These are phyloP conservation scores for Hypoxylon sp. DNA, from an alignment of 2,329 filamentous ascomycete genomes.

Conservation along the genomic window DNA sequence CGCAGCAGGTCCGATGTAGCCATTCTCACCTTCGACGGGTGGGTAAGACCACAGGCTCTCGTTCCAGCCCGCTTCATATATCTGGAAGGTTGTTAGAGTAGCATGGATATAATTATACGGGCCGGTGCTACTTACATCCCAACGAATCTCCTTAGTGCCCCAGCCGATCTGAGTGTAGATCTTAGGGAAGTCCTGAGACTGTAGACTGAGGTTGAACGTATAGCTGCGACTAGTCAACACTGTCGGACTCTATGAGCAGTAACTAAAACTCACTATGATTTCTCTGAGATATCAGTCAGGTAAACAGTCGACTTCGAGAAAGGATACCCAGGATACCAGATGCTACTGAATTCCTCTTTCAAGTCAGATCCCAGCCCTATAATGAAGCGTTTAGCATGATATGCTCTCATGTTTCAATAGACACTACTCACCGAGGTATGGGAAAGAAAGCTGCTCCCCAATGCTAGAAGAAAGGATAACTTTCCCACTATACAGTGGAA, in stretches of 20 bases:
- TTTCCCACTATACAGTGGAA: constrained; percentile 57
- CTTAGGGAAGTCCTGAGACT: constrained; percentile 52
- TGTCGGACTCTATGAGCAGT: constrained; percentile 17
- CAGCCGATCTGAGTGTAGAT: constrained; percentile 48
- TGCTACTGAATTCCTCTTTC: constrained; percentile 42
- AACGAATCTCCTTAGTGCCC: constrained; percentile 51
- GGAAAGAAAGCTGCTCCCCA: constrained; percentile 54
- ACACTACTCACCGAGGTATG: constrained; percentile 52
- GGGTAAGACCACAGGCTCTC: constrained; percentile 52
- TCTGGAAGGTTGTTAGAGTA: constrained; percentile 27
- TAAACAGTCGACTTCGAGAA: constrained; percentile 34
- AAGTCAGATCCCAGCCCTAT: constrained; percentile 48
- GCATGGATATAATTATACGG: neutral
- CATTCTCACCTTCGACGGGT: constrained; percentile 48
- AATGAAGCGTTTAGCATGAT: neutral
- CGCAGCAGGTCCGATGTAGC: constrained; percentile 51
- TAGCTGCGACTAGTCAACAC: constrained; percentile 42
- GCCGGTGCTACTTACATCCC: constrained; percentile 49
- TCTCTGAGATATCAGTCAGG: constrained; percentile 19
- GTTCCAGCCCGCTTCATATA: constrained; percentile 49
- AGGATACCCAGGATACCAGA: constrained; percentile 43
- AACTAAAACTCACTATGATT: constrained; percentile 41
- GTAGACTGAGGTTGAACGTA: constrained; percentile 49
- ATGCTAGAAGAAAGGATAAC: constrained; percentile 53
- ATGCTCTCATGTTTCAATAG: neutral